Percentiles rank a stretch among this genome's conserved stretches.
Evolutionary conservation across 208 protist genomes (phyloP).

Genomic region (Blastocrithidia nonstop): DNA sequence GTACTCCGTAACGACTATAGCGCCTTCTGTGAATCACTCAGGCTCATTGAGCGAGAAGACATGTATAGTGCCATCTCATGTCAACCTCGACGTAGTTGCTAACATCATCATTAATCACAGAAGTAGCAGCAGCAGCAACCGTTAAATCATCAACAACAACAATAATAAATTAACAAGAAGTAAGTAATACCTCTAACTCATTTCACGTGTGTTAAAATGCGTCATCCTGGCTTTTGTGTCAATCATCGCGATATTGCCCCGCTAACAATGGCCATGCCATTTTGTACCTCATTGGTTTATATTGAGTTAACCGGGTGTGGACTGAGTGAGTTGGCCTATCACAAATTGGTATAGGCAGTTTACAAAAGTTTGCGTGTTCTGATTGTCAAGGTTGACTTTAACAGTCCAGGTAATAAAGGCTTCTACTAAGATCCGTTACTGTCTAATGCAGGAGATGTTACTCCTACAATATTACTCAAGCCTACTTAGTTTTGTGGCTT

Average conservation of each 20-base stretch:
- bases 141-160: not conserved
- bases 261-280: conserved; percentile 57
- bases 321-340: conserved; percentile 61
- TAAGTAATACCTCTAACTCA: conserved; percentile 1
- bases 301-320: conserved; percentile 70
- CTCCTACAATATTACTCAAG: conserved; percentile 22
- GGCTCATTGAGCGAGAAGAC: conserved; percentile 71
- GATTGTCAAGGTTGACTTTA: conserved; percentile 69
- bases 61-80: conserved; percentile 58
- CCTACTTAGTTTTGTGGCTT: conserved; percentile 61
- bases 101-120: too few relatives aligned
- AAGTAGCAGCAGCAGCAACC: too few relatives aligned
- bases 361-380: conserved; percentile 51
- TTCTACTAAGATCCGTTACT: conserved; percentile 30
- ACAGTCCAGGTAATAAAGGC: conserved; percentile 18
- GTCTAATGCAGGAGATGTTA: conserved; percentile 5
- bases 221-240: conserved; percentile 63
- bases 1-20: conserved; percentile 72
- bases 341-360: conserved; percentile 68
- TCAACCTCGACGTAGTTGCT: too few relatives aligned
- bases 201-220: conserved; percentile 51
- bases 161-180: not conserved
- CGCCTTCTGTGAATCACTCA: conserved; percentile 73
- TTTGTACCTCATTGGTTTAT: conserved; percentile 63
- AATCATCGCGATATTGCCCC: conserved; percentile 77